Percentiles rank a stretch among this genome's conserved stretches.
phyloP scores from a whole-genome alignment of 495 filamentous ascomycete species.

The Neurospora sp. region DNA sequence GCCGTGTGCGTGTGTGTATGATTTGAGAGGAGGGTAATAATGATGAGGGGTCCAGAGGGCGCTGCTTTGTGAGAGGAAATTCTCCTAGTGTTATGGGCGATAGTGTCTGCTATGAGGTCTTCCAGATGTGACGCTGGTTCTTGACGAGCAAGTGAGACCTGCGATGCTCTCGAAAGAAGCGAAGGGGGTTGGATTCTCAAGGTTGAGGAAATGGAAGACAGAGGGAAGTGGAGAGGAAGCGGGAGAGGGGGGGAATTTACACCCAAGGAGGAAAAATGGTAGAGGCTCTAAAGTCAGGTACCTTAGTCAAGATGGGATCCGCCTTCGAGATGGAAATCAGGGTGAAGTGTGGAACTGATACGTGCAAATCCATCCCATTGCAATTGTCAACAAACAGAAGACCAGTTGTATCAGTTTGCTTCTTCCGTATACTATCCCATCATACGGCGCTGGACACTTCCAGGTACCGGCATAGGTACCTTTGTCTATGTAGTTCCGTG shows the following conservation, averaged over 20 bases:
- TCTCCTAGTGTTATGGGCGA: neutral
- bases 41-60: neutral
- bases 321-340: neutral
- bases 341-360: neutral
- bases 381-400: neutral
- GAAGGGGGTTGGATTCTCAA: no score
- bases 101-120: neutral
- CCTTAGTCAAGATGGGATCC: neutral
- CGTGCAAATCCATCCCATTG: neutral
- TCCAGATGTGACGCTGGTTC: neutral
- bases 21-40: neutral
- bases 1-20: neutral
- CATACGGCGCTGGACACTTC: neutral
- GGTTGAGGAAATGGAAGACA: fast-evolving
- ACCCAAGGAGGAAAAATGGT: neutral
- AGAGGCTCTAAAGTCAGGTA: neutral
- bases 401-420: neutral
- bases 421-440: neutral
- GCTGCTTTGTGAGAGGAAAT: neutral
- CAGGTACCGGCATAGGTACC: neutral
- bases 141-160: neutral
- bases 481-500: neutral
- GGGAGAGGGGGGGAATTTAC: neutral
- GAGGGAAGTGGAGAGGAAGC: neutral
- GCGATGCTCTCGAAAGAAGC: no score